Evolutionary conservation across 768 basidiomycete genomes (phyloP).

Genomic region (Kwoniella dendrophila): DNA sequence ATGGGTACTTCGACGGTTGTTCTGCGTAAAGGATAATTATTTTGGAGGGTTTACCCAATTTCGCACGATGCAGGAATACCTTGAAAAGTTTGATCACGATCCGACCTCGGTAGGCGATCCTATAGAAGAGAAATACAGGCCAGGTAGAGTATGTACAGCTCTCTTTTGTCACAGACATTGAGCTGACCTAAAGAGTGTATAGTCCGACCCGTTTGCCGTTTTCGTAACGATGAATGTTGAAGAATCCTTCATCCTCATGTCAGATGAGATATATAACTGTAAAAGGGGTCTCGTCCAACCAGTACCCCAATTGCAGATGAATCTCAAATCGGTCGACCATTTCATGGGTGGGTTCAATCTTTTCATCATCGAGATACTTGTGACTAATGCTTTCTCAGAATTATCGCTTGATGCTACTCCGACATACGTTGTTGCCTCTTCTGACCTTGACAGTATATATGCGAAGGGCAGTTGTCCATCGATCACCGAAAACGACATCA

Average conservation of each 20-base stretch:
- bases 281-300: slow-evolving; percentile 60
- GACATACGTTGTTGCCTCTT: slow-evolving; percentile 62
- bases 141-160: slow-evolving; percentile 66
- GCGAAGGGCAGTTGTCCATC: slow-evolving; percentile 33
- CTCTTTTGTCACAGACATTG: too few species aligned
- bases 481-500: slow-evolving; percentile 23
- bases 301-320: slow-evolving; percentile 71
- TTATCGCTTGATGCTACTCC: slow-evolving; percentile 74
- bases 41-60: slow-evolving; percentile 93
- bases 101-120: slow-evolving; percentile 74
- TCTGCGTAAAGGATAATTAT: slow-evolving; percentile 90
- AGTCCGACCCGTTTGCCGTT: slow-evolving; percentile 84
- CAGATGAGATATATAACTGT: slow-evolving; percentile 59
- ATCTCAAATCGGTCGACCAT: slow-evolving; percentile 78
- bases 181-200: slow-evolving; percentile 4
- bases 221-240: slow-evolving; percentile 64
- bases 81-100: slow-evolving; percentile 66
- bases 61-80: slow-evolving; percentile 80
- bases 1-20: slow-evolving; percentile 85
- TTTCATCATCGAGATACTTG: background rate
- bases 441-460: slow-evolving; percentile 53
- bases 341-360: slow-evolving; percentile 70
- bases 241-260: slow-evolving; percentile 65
- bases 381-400: slow-evolving; percentile 57
- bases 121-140: slow-evolving; percentile 73